Conservation (phyloP, 2,329 filamentous ascomycete genomes). For the Helotiales sp. region DNA sequence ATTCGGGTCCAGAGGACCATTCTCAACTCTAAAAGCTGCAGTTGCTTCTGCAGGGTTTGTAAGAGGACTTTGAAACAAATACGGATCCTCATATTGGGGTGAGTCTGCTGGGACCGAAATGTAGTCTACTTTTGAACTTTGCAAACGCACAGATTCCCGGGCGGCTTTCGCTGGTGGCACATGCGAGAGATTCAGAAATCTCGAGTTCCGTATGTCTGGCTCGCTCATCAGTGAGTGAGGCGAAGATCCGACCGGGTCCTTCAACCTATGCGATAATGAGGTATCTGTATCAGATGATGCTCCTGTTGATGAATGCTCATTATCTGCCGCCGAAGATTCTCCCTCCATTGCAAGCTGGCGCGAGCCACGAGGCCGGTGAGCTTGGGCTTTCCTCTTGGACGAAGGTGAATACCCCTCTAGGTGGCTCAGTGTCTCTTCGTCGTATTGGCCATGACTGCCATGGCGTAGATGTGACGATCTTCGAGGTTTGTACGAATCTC, state of each 20-base stretch:
- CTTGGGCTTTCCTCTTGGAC: conserved; percentile 20
- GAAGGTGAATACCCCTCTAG: conserved; percentile 24
- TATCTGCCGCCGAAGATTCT: conserved; percentile 32
- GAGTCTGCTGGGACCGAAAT: conserved; percentile 23
- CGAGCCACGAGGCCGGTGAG: conserved; percentile 21
- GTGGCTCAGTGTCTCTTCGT: conserved; percentile 30
- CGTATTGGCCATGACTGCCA: conserved; percentile 30
- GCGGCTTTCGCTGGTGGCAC: conserved; percentile 7
- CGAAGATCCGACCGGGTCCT: conserved; percentile 1
- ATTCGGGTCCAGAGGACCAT: neutral
- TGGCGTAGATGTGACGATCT: conserved; percentile 36
- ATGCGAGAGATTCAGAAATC: neutral
- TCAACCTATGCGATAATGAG: conserved; percentile 25
- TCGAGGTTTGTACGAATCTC: conserved; percentile 35
- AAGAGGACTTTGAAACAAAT: conserved; percentile 25
- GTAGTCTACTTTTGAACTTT: conserved; percentile 24
- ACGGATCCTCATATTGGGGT: conserved; percentile 15
- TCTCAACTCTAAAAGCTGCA: neutral
- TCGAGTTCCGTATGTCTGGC: neutral
- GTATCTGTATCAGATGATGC: conserved; percentile 33
- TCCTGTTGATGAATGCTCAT: conserved; percentile 31
- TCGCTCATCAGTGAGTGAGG: conserved; percentile 7
- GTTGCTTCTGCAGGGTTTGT: conserved; percentile 7
- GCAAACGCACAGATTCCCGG: conserved; percentile 9
- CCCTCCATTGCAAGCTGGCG: conserved; percentile 14